Evolutionary conservation across 129 eudicot genomes (phyloP), one percentile per base, ranked within the genome.

Genomic region (Pseudognaphalium luteoalbum): DNA sequence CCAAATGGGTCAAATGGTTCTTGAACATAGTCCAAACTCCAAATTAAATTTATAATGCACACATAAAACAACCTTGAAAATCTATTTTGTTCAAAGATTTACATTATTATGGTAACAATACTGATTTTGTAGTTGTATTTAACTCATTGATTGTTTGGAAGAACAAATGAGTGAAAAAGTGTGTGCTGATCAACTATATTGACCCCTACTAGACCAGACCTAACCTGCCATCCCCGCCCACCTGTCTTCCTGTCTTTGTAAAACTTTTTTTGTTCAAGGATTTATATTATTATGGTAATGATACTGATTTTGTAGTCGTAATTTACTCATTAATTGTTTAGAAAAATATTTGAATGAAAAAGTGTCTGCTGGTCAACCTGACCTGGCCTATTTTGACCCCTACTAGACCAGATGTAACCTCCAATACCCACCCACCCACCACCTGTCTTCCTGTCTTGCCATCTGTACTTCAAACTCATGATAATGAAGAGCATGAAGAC

Each of bases 401-500:
- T 10, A 59, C 33, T 59, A 59, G 4, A 7, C 29, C 29, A 12
- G 29, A 9, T 15, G 16, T 21, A 9, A 6, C 29, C 65, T 19
- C 5, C 62, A 10, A 19, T 20, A 35, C 76, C 51, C 21, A 21
- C 66, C 54, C 10, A 9, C 67, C 57, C 28, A 25, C 28, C 28
- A 25, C 28, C 28, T 25, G 28, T 25, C 28, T 25, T 25, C 28
- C 28, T 37, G 62, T 60, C 41, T 61, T 74, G 59, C 28, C 50
- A 58, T 58, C 25, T 73, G 57, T 73, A 37, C 50, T 50, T 75
- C 35, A 44, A 76, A 37, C 58, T 3, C 50, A 33, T 11, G 68
- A 67, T 77, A 66, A 14, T 65, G 57, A 67, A 67, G 37, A 76
- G 68, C 14, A 52, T 7, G 33, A 57, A 56, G 68, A 17, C 44